phyloP scores from a whole-genome alignment of 2,329 filamentous ascomycete species.

The Ceratocystis cubensis region DNA sequence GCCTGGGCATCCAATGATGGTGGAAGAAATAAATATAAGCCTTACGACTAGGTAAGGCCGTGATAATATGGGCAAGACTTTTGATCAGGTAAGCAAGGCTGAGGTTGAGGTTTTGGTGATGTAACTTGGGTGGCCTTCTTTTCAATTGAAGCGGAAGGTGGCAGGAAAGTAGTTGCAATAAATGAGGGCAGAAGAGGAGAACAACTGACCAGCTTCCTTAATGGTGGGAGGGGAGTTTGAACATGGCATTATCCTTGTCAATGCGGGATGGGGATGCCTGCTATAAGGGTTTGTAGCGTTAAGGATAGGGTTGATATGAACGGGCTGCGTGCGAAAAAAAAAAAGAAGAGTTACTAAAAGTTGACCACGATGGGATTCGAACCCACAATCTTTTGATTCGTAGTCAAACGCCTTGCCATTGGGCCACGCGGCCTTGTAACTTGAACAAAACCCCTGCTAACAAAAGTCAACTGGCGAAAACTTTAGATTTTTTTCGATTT shows the following conservation, averaged over 20 bases:
- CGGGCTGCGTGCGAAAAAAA: neutral
- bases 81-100: slow-evolving; percentile 6
- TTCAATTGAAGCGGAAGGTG: neutral
- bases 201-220: neutral
- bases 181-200: neutral
- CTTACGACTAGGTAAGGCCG: neutral
- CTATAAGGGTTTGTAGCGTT: neutral
- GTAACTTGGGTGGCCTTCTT: neutral
- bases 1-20: neutral
- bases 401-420: slow-evolving; percentile 20
- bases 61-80: neutral
- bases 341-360: neutral
- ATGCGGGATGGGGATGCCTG: neutral
- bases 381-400: slow-evolving; percentile 20
- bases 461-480: neutral
- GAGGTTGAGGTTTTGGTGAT: neutral
- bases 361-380: slow-evolving; percentile 8
- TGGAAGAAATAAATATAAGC: neutral
- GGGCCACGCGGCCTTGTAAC: slow-evolving; percentile 16
- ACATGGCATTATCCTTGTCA: neutral
- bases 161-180: neutral
- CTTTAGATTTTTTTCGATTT: neutral
- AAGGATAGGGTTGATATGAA: neutral
- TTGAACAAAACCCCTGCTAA: neutral
- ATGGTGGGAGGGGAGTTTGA: neutral